Conservation (phyloP, 164 flowering plant species). For the Echeveria elegans region DNA sequence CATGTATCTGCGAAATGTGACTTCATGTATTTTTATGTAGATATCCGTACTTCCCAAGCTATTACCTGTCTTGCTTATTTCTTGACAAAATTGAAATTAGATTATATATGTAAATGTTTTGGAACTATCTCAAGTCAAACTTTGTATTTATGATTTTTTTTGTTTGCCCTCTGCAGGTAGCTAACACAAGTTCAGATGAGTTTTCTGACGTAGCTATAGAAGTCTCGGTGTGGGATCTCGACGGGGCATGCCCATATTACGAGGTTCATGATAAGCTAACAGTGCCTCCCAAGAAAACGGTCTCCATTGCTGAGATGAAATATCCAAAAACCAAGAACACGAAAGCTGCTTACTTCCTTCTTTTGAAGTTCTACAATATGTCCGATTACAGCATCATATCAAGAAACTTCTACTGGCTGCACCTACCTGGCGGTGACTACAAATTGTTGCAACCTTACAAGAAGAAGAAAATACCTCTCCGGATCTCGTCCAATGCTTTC, state of each 20-base stretch:
- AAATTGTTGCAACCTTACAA: conserved; percentile 72
- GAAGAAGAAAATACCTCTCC: conserved; percentile 57
- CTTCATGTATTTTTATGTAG: not conserved
- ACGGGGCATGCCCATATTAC: conserved; percentile 70
- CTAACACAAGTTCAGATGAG: conserved; percentile 62
- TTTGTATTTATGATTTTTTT: not conserved
- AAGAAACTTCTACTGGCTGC: conserved; percentile 94
- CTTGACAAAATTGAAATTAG: too few species aligned
- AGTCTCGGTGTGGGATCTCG: conserved; percentile 90
- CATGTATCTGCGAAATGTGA: not conserved
- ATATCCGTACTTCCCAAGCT: too few species aligned
- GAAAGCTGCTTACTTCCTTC: conserved; percentile 82
- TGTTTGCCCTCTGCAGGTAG: conserved; percentile 41
- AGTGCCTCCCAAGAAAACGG: conserved; percentile 52
- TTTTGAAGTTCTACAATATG: conserved; percentile 70
- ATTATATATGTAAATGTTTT: too few species aligned
- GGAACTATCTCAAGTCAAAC: too few species aligned
- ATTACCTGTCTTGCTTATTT: too few species aligned
- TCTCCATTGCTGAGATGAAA: conserved; percentile 55
- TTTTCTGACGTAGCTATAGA: conserved; percentile 72
- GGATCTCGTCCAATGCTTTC: conserved; percentile 40
- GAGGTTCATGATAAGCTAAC: conserved; percentile 49
- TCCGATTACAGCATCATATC: conserved; percentile 59
- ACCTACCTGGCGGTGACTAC: conserved; percentile 72
- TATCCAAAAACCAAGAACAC: conserved; percentile 66